Percentiles rank a stretch among this genome's conserved stretches.
phyloP scores from a whole-genome alignment of 495 filamentous ascomycete genomes.

The Aspergillus leporis region DNA sequence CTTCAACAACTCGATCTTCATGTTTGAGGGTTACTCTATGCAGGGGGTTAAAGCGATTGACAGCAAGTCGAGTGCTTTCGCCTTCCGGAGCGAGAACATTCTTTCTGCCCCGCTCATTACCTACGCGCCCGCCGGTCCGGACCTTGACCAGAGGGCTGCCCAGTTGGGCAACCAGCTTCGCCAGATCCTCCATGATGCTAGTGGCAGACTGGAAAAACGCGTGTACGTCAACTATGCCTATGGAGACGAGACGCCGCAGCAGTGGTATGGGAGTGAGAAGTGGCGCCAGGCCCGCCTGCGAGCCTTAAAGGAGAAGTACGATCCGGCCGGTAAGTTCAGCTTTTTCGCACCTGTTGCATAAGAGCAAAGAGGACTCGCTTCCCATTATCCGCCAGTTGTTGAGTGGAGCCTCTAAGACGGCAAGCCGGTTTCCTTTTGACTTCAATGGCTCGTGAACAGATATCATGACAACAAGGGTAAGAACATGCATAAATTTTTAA shows the following conservation, averaged over 20 bases:
- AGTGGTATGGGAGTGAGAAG: slow-evolving; percentile 52
- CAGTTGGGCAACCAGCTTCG: slow-evolving; percentile 44
- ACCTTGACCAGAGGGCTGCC: slow-evolving; percentile 30
- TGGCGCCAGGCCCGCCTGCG: slow-evolving; percentile 47
- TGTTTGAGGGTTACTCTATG: slow-evolving; percentile 57
- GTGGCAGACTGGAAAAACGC: slow-evolving; percentile 34
- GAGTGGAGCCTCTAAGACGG: too few species aligned
- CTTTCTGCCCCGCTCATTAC: slow-evolving; percentile 45
- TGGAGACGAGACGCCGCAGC: slow-evolving; percentile 48
- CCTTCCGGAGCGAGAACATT: slow-evolving; percentile 44
- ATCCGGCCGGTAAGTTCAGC: slow-evolving; percentile 52
- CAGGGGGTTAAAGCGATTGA: slow-evolving; percentile 44
- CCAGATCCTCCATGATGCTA: slow-evolving; percentile 40
- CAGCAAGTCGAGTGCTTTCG: slow-evolving; percentile 39
- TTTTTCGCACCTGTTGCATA: slow-evolving; percentile 50
- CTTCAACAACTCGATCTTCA: slow-evolving; percentile 45
- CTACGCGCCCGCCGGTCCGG: slow-evolving; percentile 32
- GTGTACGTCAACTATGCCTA: slow-evolving; percentile 64
- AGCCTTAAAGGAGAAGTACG: slow-evolving; percentile 56
- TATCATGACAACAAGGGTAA: too few species aligned
- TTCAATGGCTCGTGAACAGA: too few species aligned
- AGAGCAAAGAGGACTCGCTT: too few species aligned
- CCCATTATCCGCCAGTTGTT: too few species aligned
- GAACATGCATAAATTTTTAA: too few species aligned
- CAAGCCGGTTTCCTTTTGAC: too few species aligned